Conservation (phyloP, 1,139 yeast species). For the Eremothecium gossypii region DNA sequence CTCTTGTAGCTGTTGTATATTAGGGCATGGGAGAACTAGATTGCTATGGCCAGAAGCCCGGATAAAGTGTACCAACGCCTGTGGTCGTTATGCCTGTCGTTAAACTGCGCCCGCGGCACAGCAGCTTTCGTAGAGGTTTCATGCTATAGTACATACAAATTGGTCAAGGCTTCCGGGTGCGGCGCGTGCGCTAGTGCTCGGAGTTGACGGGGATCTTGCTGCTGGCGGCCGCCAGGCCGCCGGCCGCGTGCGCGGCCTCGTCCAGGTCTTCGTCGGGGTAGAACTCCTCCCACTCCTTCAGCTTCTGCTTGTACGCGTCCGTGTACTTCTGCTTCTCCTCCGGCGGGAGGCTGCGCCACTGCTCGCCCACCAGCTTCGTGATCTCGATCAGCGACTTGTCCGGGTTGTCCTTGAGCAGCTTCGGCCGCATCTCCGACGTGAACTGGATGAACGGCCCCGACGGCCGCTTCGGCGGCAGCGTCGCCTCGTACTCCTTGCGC, state of each 20-base stretch:
- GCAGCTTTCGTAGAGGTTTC: neutral
- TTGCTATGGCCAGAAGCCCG: too few species aligned
- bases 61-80: too few species aligned
- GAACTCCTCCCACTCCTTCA: constrained; percentile 31
- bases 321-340: constrained; percentile 28
- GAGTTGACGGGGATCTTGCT: constrained; percentile 1
- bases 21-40: too few species aligned
- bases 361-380: constrained; percentile 30
- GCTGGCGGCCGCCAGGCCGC: neutral
- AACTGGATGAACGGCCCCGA: constrained; percentile 31
- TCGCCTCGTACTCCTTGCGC: constrained; percentile 29
- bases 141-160: neutral
- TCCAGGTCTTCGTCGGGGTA: constrained; percentile 23
- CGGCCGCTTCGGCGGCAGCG: constrained; percentile 32
- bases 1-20: too few species aligned
- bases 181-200: neutral
- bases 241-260: constrained; percentile 3
- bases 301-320: constrained; percentile 28
- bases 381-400: constrained; percentile 29
- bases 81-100: too few species aligned
- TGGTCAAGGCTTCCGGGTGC: neutral
- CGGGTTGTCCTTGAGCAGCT: constrained; percentile 27
- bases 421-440: constrained; percentile 28
- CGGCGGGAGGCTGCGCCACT: constrained; percentile 27
- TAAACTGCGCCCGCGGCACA: too few species aligned